Percentiles rank a stretch among this genome's conserved stretches.
Evolutionary conservation across 1,284 basidiomycete species (phyloP).

Genomic region (Sporisorium graminicola): DNA sequence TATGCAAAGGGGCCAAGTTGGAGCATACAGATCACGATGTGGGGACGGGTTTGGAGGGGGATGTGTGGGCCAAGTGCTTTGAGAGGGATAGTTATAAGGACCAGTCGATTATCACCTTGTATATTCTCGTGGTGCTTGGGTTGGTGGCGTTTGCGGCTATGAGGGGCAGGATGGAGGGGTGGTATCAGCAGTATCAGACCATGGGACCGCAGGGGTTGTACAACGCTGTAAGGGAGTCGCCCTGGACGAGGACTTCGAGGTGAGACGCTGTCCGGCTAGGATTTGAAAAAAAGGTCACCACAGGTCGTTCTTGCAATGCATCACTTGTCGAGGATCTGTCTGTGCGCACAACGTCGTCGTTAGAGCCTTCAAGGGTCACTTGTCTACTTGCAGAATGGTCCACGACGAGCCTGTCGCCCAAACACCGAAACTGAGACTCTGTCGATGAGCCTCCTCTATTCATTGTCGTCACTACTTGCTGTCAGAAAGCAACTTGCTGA

Average conservation of each 20-base stretch:
- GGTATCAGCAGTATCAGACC: constrained; percentile 26
- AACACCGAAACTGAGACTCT: constrained; percentile 2
- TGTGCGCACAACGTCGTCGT: not conserved
- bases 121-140: constrained; percentile 52
- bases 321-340: not conserved
- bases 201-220: constrained; percentile 29
- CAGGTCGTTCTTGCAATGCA: not conserved
- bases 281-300: not conserved
- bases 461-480: not conserved
- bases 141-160: constrained; percentile 34
- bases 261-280: not conserved
- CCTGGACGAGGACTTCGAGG: constrained; percentile 20
- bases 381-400: not conserved
- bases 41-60: constrained; percentile 68
- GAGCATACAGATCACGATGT: constrained; percentile 65
- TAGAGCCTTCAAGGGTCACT: not conserved
- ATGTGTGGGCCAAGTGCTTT: constrained; percentile 69
- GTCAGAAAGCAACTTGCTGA: constrained; percentile 19
- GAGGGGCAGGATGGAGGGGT: constrained; percentile 27
- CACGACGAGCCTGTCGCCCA: not conserved
- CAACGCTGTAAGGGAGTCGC: constrained; percentile 29
- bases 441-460: not conserved
- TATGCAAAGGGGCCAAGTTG: constrained; percentile 65
- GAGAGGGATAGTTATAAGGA: constrained; percentile 66
- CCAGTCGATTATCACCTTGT: constrained; percentile 63